phyloP scores from a whole-genome alignment of 2,329 filamentous ascomycete genomes.

The Lachnellula hyalina region DNA sequence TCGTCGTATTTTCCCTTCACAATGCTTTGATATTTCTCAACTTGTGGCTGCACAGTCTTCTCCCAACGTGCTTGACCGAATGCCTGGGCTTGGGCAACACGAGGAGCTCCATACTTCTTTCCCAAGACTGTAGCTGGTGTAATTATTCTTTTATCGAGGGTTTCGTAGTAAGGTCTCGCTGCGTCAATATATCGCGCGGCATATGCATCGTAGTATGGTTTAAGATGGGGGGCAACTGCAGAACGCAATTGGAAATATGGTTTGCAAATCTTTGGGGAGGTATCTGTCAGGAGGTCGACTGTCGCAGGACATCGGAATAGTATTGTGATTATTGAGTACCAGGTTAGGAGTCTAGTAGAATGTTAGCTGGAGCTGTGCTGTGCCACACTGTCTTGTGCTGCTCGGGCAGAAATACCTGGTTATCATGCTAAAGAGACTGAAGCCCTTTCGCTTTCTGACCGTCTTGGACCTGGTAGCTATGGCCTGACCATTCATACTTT shows the following conservation, averaged over 20 bases:
- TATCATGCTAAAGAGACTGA: conserved; percentile 41
- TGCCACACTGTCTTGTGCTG: not conserved
- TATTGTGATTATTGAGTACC: conserved; percentile 79
- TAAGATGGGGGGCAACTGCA: conserved; percentile 64
- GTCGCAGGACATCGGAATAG: conserved; percentile 76
- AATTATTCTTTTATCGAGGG: conserved; percentile 58
- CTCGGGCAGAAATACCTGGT: conserved; percentile 45
- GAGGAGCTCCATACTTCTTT: conserved; percentile 70
- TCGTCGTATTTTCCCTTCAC: conserved; percentile 63
- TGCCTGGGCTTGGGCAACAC: conserved; percentile 60
- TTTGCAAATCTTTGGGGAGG: conserved; percentile 74
- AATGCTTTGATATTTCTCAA: conserved; percentile 58
- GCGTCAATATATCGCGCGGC: conserved; percentile 76
- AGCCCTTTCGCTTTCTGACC: conserved; percentile 19
- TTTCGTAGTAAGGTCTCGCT: conserved; percentile 69
- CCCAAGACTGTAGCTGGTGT: conserved; percentile 62
- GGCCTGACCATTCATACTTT: conserved; percentile 36
- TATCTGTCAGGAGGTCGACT: conserved; percentile 59
- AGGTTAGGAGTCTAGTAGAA: conserved; percentile 62
- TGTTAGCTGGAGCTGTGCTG: conserved; percentile 3
- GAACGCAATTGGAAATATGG: conserved; percentile 68
- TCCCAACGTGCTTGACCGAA: conserved; percentile 72
- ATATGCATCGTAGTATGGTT: conserved; percentile 82
- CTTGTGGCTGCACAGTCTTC: conserved; percentile 67
- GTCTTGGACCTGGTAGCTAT: conserved; percentile 30